Base-by-base conservation (phyloP, 805 yeast species). In the Lipomyces sp. region DNA sequence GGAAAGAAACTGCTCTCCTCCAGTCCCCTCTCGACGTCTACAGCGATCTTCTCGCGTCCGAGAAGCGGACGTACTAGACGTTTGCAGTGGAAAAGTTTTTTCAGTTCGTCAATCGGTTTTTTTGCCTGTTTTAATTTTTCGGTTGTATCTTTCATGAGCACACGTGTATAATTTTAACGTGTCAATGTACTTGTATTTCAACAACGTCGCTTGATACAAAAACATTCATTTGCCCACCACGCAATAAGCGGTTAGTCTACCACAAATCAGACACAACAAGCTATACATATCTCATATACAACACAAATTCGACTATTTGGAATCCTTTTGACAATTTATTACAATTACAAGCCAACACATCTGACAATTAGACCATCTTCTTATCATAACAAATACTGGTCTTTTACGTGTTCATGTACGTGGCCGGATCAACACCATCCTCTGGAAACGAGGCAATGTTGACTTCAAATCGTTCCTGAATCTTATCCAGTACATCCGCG, bases 401-500 rank as follows among this genome's bases (percentile, higher is more conserved):
- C 30, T 29, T 39, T 32, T 53, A 92, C 73, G 96, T 90, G 87
- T 94, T 94, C 97, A 95, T 93, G 83, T 94, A 94, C 75, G 98
- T 92, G 64, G 97, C 88, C 74, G 98, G 93, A 79, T 95, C 99
- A 75, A 94, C 92, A 80, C 98, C 98, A 79, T 91, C 98, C 77
- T 89, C 98, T 69, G 99, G 98, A 88, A 91, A 93, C 76, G 90
- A 96, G 68, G 92, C 84, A 77, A 94, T 88, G 82, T 93, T 91
- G 73, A 95, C 98, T 79, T 94, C 98, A 81, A 95, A 95, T 82
- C 98, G 88, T 74, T 91, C 96, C 84, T 95, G 99, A 78, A 95
- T 95, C 82, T 92, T 89, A 76, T 85, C 90, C 79, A 95, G 85
- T 54, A 93, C 90, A 81, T 89, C 91, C 80, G 92, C 92, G 77